Percentiles rank a stretch among this genome's conserved stretches.
Conservation (phyloP, 768 basidiomycete genomes). For the Termitomyces sp. region DNA sequence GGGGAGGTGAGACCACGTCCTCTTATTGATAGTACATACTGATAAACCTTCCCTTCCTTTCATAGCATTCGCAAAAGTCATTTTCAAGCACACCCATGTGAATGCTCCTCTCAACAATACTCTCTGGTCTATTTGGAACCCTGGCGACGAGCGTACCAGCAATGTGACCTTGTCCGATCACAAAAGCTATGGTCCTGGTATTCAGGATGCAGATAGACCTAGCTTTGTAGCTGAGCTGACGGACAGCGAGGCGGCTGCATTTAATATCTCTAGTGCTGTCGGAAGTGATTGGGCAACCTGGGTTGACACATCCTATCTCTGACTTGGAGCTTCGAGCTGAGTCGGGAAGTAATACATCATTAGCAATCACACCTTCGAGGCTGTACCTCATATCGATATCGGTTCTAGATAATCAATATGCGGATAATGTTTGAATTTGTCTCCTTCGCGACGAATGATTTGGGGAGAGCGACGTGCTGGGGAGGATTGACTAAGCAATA, state of each 20-base stretch:
- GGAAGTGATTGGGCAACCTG: constrained; percentile 42
- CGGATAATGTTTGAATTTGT: too few relatives aligned
- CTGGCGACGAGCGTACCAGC: constrained; percentile 32
- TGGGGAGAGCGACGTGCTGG: too few relatives aligned
- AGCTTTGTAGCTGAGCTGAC: constrained; percentile 38
- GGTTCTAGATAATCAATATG: too few relatives aligned
- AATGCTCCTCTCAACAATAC: constrained; percentile 35
- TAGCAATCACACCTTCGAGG: too few relatives aligned
- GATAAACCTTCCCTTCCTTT: neutral
- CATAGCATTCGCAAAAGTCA: constrained; percentile 44
- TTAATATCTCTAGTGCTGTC: constrained; percentile 40
- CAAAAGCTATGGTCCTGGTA: constrained; percentile 40
- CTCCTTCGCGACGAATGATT: too few relatives aligned
- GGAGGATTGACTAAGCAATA: too few relatives aligned
- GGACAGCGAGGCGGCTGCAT: constrained; percentile 31
- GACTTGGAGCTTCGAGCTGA: neutral
- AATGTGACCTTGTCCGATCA: constrained; percentile 45
- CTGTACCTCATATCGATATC: too few relatives aligned
- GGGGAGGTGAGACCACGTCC: constrained; percentile 31
- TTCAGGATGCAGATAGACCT: constrained; percentile 29
- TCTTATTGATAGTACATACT: neutral
- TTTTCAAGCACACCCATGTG: constrained; percentile 44
- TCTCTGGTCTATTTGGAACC: constrained; percentile 46
- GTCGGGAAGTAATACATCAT: neutral
- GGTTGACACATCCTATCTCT: constrained; percentile 39